A percentile compares a stretch with the other conserved stretches of the same genome.
Conservation (phyloP, 2,329 filamentous ascomycete genomes). For the Hypomyces perniciosus region DNA sequence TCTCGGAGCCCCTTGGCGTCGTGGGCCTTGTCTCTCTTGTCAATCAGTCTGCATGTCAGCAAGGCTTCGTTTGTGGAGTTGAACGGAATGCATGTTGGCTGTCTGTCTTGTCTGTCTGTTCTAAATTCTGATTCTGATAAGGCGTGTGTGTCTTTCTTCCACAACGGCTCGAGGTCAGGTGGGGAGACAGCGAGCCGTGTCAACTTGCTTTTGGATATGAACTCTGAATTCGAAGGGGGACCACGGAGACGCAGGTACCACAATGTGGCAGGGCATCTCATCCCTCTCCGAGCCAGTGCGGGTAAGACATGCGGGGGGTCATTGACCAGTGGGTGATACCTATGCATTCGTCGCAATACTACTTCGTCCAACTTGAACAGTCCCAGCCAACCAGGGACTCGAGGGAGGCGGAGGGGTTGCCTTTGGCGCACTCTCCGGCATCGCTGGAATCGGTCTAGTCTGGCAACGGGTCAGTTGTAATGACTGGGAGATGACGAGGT, state of each 20-base stretch:
- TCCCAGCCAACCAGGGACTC: too few species aligned
- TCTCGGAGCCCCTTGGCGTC: slow-evolving; percentile 7
- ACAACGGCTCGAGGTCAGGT: too few species aligned
- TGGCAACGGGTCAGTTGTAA: too few species aligned
- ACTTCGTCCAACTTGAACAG: too few species aligned
- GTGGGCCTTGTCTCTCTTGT: slow-evolving; percentile 5
- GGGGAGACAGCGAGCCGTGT: neutral
- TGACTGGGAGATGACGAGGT: too few species aligned
- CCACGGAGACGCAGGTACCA: neutral
- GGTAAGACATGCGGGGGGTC: neutral
- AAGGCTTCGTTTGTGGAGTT: neutral
- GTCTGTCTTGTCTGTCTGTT: neutral
- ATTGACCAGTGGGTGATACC: neutral
- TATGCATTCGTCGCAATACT: neutral
- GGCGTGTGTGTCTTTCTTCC: too few species aligned
- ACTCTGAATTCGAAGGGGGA: neutral
- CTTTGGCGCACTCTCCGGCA: too few species aligned
- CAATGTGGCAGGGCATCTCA: neutral
- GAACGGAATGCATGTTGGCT: neutral
- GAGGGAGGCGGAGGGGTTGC: too few species aligned
- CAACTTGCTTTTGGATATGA: neutral
- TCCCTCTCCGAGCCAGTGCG: neutral
- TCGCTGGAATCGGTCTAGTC: too few species aligned
- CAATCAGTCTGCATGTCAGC: slow-evolving; percentile 1
- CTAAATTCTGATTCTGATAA: neutral